Base-by-base conservation (phyloP, 495 filamentous ascomycete genomes). In the Bathelium albidoporum region DNA sequence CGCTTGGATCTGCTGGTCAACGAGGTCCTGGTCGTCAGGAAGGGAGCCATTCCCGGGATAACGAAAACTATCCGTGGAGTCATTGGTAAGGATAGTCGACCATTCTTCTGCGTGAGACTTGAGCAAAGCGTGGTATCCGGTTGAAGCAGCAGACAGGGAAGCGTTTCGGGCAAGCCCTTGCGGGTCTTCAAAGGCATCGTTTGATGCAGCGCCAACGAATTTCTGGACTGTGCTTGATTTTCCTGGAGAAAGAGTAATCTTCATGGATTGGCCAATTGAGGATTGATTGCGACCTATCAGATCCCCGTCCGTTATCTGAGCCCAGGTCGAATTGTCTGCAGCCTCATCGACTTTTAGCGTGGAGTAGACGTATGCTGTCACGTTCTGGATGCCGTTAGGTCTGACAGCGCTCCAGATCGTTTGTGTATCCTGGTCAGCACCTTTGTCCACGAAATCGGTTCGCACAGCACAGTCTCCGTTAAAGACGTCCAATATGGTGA, bases 21-120 rank as follows among this genome's bases (percentile, higher is more conserved):
- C 74, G 29, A 88, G 78, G 59, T 86, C 78, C 12, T 70, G 64
- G 65, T 90, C 83, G 0, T 75, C 70, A 1, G 85, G 88, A 11
- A 91, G 72, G 18, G 76, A 76, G 9, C 84, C 85, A 36, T 85
- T 85, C 4, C 70, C 70, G 0, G 85, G 83, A 59, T 81, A 73
- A 1, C 76, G 73, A 66, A 83, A 89, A 65, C 77, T 77, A 69
- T 90, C 85, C 24, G 89, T 83, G 16, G 83, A 84, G 59, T 82
- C 77, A 0, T 78, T 59, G 2, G 78, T 73, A 72, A 84, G 69
- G 22, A 85, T 77, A 11, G 58, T 73, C 0, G 77, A 74, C 85
- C 85, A 87, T 64, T 86, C 85, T 11, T 69, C 59, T 2, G 78
- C 72, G 64, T 87, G 84, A 1, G 76, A 73, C 1, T 70, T 68